Evolutionary conservation across 495 filamentous ascomycete genomes (phyloP).

Genomic region (Echria macrotheca): DNA sequence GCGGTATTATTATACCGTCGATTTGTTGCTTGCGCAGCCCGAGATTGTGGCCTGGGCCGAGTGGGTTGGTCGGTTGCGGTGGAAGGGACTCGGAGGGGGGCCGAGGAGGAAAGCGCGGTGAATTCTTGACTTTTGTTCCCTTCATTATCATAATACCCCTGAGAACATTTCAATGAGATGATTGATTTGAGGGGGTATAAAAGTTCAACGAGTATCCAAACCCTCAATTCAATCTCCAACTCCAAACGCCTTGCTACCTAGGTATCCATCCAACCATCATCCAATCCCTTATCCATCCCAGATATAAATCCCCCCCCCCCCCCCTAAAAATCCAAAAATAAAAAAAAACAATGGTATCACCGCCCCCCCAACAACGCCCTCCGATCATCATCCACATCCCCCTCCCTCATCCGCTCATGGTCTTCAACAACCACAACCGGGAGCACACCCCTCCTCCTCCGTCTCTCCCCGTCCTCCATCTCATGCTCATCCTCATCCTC

Average conservation of each 20-base stretch:
- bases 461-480: background rate
- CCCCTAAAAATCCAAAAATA: no score
- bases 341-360: no score
- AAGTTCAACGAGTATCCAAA: no score
- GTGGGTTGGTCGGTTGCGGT: constrained; percentile 50
- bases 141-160: background rate
- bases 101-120: no score
- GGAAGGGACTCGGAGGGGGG: background rate
- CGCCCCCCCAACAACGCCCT: background rate
- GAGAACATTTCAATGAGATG: no score
- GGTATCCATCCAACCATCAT: no score
- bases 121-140: constrained; percentile 30
- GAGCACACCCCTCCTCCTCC: constrained; percentile 8
- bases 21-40: constrained; percentile 61
- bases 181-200: no score
- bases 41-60: constrained; percentile 65
- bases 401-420: no score
- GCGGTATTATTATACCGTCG: constrained; percentile 65
- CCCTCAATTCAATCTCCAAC: no score
- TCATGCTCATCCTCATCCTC: constrained; percentile 9
- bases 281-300: background rate
- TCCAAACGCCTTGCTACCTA: no score
- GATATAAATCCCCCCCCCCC: no score
- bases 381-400: constrained; percentile 12
- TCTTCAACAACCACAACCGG: constrained; percentile 11